Evolutionary conservation across 441 rosid species (phyloP).

Genomic region (Lepidium campestre): DNA sequence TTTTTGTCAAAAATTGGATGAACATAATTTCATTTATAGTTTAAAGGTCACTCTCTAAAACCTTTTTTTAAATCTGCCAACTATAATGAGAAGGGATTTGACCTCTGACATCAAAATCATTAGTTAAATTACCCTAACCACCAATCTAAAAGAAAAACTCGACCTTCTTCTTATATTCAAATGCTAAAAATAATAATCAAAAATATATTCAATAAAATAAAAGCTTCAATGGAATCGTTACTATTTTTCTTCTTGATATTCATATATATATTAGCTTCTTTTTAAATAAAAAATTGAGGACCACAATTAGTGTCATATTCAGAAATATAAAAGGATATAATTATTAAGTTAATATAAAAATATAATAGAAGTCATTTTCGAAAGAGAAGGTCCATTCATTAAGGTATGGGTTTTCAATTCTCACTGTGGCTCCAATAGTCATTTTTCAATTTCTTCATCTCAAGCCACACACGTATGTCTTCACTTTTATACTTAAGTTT

Average conservation of each 20-base stretch:
- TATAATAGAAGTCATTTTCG: slow-evolving; percentile 20
- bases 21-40: no score
- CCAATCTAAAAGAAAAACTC: no score
- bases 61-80: no score
- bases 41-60: no score
- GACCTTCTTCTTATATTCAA: background rate
- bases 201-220: background rate
- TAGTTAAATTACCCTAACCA: no score
- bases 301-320: slow-evolving; percentile 11
- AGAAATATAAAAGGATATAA: background rate
- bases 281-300: background rate
- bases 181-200: background rate
- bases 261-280: background rate
- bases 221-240: slow-evolving; percentile 18
- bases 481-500: background rate
- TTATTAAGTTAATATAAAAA: slow-evolving; percentile 1
- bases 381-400: slow-evolving; percentile 20
- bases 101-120: no score
- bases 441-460: slow-evolving; percentile 5
- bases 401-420: slow-evolving; percentile 16
- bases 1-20: no score
- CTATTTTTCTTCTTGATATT: slow-evolving; percentile 13
- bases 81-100: no score
- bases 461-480: slow-evolving; percentile 18
- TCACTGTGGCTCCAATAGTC: background rate